These are phyloP conservation scores for Potentilla sterilis DNA, from an alignment of 306 rosid genomes.

Conservation along the genomic window DNA sequence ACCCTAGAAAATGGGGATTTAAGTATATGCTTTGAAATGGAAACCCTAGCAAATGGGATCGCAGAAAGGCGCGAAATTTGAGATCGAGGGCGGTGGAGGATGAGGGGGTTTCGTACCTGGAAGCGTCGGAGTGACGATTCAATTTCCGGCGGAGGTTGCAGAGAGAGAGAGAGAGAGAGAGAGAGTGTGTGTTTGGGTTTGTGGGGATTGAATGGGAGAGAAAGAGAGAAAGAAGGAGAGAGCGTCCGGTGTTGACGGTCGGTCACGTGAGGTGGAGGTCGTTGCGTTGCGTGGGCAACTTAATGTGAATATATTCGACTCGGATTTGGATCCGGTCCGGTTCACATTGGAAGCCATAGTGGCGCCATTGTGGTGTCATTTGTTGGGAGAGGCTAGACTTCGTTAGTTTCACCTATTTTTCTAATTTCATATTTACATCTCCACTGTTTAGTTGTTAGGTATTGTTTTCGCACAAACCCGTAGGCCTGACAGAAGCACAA, in stretches of 20 bases:
- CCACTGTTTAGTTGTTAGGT: too few species aligned
- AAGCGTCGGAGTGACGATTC: background rate
- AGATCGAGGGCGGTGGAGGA: background rate
- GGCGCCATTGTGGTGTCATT: background rate
- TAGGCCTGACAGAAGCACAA: too few species aligned
- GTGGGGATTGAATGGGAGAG: constrained; percentile 4
- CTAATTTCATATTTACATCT: too few species aligned
- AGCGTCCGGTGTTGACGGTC: background rate
- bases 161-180: background rate
- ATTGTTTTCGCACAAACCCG: too few species aligned
- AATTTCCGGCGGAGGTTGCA: constrained; percentile 6
- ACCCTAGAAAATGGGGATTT: constrained; percentile 4
- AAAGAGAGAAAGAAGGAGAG: background rate
- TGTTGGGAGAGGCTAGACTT: background rate
- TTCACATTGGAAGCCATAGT: background rate
- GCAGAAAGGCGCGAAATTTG: constrained; percentile 6
- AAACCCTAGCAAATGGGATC: background rate
- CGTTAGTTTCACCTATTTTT: too few species aligned
- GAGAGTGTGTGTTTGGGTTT: background rate
- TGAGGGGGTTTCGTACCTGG: background rate
- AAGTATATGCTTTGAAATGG: background rate
- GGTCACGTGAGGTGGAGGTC: background rate
- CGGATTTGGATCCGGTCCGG: background rate
- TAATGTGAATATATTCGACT: background rate
- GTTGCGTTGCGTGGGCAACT: background rate